Evolutionary conservation across 108 stramenopile species (phyloP).

Genomic region (Mediolabrus comicus): DNA sequence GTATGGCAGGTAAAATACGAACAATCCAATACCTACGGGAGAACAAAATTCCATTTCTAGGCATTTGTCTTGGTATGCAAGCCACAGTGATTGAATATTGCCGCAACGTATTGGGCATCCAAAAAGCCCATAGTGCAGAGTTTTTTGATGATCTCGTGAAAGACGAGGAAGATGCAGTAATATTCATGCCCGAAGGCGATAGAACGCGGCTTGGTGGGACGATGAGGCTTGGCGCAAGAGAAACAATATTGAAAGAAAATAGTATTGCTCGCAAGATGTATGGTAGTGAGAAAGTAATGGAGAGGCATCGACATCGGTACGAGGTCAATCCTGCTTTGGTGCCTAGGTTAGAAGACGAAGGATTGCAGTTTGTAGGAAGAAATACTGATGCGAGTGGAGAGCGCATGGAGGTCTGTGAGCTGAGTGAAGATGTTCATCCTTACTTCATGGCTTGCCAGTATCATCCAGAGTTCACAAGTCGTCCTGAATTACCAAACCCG

Average conservation of each 20-base stretch:
- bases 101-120: conserved; percentile 64
- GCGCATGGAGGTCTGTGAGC: conserved; percentile 51
- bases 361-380: conserved; percentile 48
- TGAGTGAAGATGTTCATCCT: conserved; percentile 27
- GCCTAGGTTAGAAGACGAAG: conserved; percentile 35
- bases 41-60: conserved; percentile 60
- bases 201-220: conserved; percentile 49
- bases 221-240: conserved; percentile 47
- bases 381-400: conserved; percentile 52
- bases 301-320: conserved; percentile 50
- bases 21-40: conserved; percentile 71
- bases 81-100: conserved; percentile 79
- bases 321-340: conserved; percentile 50
- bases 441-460: conserved; percentile 47
- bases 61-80: conserved; percentile 87
- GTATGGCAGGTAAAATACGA: conserved; percentile 73
- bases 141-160: conserved; percentile 50
- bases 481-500: conserved; percentile 48
- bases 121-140: conserved; percentile 74
- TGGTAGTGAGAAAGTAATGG: conserved; percentile 49
- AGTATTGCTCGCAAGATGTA: conserved; percentile 39
- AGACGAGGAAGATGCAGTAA: conserved; percentile 60
- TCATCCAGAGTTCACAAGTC: conserved; percentile 52
- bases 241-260: conserved; percentile 43
- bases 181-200: conserved; percentile 86